A percentile compares a stretch with the other conserved stretches of the same genome.
Conservation (phyloP, 2,329 filamentous ascomycete species). For the Diplodia mutila region DNA sequence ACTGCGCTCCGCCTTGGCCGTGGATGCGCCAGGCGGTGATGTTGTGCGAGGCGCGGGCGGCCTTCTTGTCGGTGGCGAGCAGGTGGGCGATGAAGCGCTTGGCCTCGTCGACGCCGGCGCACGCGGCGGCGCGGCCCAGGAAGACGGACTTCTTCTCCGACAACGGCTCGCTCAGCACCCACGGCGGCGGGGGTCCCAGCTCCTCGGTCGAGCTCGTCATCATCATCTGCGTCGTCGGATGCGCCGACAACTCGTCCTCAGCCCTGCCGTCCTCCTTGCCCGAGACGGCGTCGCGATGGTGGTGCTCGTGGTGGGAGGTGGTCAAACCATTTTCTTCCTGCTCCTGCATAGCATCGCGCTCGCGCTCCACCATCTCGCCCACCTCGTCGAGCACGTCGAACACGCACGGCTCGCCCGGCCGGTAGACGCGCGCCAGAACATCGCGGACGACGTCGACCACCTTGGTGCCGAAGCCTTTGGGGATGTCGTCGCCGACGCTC, state of each 20-base stretch:
- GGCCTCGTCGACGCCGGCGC: slow-evolving; percentile 72
- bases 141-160: slow-evolving; percentile 88
- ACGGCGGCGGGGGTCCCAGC: slow-evolving; percentile 55
- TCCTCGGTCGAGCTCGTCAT: slow-evolving; percentile 42
- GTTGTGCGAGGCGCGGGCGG: slow-evolving; percentile 88
- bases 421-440: slow-evolving; percentile 69
- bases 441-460: slow-evolving; percentile 71
- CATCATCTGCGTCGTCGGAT: slow-evolving; percentile 27
- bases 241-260: not conserved
- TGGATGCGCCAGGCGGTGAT: slow-evolving; percentile 92
- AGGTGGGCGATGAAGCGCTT: slow-evolving; percentile 73
- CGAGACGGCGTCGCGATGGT: slow-evolving; percentile 27
- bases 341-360: slow-evolving; percentile 38
- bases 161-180: slow-evolving; percentile 74
- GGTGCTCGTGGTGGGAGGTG: slow-evolving; percentile 28
- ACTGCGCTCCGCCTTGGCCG: slow-evolving; percentile 59
- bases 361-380: slow-evolving; percentile 54
- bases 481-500: slow-evolving; percentile 69
- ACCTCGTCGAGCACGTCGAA: slow-evolving; percentile 84
- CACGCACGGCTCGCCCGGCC: slow-evolving; percentile 77
- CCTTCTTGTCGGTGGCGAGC: slow-evolving; percentile 79
- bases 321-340: slow-evolving; percentile 29
- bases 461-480: slow-evolving; percentile 71
- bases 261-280: slow-evolving; percentile 1
- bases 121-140: slow-evolving; percentile 73